These are phyloP conservation scores for Cymbidium sinense DNA, from an alignment of 106 monocot genomes.

Conservation along the genomic window DNA sequence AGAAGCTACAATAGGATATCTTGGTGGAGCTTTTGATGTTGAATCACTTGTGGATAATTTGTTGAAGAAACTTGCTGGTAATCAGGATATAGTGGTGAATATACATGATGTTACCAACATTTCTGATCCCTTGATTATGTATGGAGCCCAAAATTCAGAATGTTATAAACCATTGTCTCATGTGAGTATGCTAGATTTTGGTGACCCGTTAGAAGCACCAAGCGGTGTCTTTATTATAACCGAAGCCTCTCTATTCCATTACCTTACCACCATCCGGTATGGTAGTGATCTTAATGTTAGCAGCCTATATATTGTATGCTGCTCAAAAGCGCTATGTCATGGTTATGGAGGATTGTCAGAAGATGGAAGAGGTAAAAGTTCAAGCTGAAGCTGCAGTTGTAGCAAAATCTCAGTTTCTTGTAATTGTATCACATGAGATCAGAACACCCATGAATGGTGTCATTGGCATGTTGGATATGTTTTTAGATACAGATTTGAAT, in stretches of 20 bases:
- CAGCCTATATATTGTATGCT: conserved; percentile 52
- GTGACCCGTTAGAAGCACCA: conserved; percentile 93
- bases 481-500: conserved; percentile 80
- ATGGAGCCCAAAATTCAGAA: conserved; percentile 60
- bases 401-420: conserved; percentile 99
- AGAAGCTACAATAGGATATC: conserved; percentile 78
- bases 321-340: conserved; percentile 63
- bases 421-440: conserved; percentile 98
- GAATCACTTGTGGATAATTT: conserved; percentile 94
- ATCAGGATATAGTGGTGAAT: conserved; percentile 87
- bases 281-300: conserved; percentile 60
- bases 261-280: conserved; percentile 49
- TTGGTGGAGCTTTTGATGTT: conserved; percentile 97
- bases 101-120: conserved; percentile 89
- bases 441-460: conserved; percentile 99
- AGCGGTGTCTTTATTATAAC: conserved; percentile 84
- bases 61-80: conserved; percentile 85
- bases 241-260: conserved; percentile 54
- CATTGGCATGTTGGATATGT: conserved; percentile 98
- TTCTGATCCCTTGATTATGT: conserved; percentile 86
- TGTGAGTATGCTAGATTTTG: conserved; percentile 84
- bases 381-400: conserved; percentile 96
- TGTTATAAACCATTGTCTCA: conserved; percentile 49
- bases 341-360: conserved; percentile 67
- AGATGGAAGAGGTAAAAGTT: conserved; percentile 94